These are phyloP conservation scores for Hordeum vulgare DNA, from an alignment of 176 grass and related monocot genomes.

Conservation along the genomic window DNA sequence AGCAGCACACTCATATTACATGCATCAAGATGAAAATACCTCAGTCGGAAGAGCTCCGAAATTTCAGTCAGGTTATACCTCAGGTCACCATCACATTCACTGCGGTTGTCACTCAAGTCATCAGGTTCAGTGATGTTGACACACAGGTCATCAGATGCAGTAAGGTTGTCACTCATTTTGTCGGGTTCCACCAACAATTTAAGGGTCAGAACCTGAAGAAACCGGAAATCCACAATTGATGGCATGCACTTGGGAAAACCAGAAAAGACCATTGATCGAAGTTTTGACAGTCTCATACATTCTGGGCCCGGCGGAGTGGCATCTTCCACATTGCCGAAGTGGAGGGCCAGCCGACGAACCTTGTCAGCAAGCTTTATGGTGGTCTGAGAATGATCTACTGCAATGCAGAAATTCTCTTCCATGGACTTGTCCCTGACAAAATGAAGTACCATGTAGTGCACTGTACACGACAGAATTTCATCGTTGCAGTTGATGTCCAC, in stretches of 20 bases:
- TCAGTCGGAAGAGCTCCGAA: background rate
- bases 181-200: background rate
- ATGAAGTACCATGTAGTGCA: background rate
- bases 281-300: background rate
- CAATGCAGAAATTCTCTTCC: background rate
- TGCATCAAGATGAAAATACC: background rate
- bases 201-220: background rate
- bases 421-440: background rate
- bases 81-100: background rate
- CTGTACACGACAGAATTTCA: background rate
- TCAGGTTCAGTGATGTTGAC: background rate
- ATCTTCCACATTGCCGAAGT: background rate
- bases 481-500: background rate
- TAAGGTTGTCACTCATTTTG: background rate
- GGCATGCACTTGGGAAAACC: background rate
- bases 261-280: background rate
- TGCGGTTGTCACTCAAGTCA: background rate
- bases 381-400: background rate
- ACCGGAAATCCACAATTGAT: background rate
- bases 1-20: background rate
- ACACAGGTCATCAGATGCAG: background rate
- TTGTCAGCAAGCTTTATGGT: background rate
- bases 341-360: background rate
- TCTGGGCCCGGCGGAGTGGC: background rate
- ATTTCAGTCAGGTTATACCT: background rate